Percentiles rank a stretch among this genome's conserved stretches.
Evolutionary conservation across 495 filamentous ascomycete species (phyloP).

Genomic region (Hapsidospora chrysogenum): DNA sequence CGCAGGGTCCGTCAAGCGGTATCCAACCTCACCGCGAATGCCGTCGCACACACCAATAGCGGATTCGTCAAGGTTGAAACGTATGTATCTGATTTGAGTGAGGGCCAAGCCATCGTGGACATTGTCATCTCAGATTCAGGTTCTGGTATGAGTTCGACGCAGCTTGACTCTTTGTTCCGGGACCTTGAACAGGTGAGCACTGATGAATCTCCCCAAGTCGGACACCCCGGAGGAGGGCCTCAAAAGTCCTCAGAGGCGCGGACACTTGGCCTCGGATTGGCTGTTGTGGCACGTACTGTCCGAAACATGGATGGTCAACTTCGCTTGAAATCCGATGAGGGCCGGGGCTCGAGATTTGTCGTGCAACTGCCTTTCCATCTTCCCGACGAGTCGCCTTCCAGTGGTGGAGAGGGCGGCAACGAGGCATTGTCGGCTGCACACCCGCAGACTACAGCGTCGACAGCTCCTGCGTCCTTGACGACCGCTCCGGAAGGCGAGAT

Average conservation of each 20-base stretch:
- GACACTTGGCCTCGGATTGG: slow-evolving; percentile 66
- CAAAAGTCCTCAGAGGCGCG: slow-evolving; percentile 17
- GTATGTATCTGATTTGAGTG: slow-evolving; percentile 28
- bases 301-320: slow-evolving; percentile 87
- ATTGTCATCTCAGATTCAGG: slow-evolving; percentile 69
- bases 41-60: slow-evolving; percentile 60
- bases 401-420: too few relatives aligned
- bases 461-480: slow-evolving; percentile 11
- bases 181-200: slow-evolving; percentile 76
- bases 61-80: slow-evolving; percentile 60
- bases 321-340: slow-evolving; percentile 71
- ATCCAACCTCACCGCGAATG: slow-evolving; percentile 71
- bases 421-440: slow-evolving; percentile 1
- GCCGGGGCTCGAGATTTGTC: slow-evolving; percentile 70
- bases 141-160: slow-evolving; percentile 52
- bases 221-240: too few relatives aligned
- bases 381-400: slow-evolving; percentile 30
- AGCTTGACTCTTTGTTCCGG: slow-evolving; percentile 63
- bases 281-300: slow-evolving; percentile 68
- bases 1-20: slow-evolving; percentile 65
- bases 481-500: slow-evolving; percentile 32
- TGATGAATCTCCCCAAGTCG: too few relatives aligned
- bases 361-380: slow-evolving; percentile 54
- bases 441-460: slow-evolving; percentile 2
- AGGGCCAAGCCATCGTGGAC: slow-evolving; percentile 42